phyloP scores from a whole-genome alignment of 768 basidiomycete genomes.

The Kwoniella newhampshirensis region DNA sequence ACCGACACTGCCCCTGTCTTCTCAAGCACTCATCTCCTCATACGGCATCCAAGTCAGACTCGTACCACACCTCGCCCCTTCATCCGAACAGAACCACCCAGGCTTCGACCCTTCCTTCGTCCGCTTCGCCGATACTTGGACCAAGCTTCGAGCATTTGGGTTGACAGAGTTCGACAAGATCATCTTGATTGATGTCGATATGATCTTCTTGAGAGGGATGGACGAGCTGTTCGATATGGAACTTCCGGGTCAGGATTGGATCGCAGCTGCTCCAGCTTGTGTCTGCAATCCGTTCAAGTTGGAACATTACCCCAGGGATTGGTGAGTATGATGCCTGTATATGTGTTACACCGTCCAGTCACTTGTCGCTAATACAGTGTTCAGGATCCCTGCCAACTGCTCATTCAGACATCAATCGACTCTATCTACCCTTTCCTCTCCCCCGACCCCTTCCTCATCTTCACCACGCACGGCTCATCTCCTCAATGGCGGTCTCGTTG shows the following conservation, averaged over 20 bases:
- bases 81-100: conserved; percentile 50
- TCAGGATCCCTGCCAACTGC: conserved; percentile 95
- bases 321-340: conserved; percentile 62
- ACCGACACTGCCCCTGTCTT: conserved; percentile 59
- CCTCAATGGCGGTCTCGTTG: conserved; percentile 84
- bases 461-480: conserved; percentile 75
- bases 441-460: conserved; percentile 42
- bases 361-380: not conserved
- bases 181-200: conserved; percentile 51
- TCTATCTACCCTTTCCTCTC: conserved; percentile 57
- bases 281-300: conserved; percentile 89
- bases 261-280: conserved; percentile 86
- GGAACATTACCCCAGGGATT: conserved; percentile 82
- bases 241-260: conserved; percentile 60
- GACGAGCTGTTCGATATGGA: conserved; percentile 49
- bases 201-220: conserved; percentile 46
- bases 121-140: conserved; percentile 67
- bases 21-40: conserved; percentile 59
- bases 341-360: not conserved
- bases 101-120: conserved; percentile 60
- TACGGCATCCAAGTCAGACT: conserved; percentile 58
- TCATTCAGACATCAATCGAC: conserved; percentile 63
- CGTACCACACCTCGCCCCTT: conserved; percentile 39
- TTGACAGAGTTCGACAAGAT: conserved; percentile 51
- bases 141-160: conserved; percentile 58